Evolutionary conservation across 495 filamentous ascomycete species (phyloP), one percentile per base, ranked within the genome.

Genomic region (Chaetomium fimeti): DNA sequence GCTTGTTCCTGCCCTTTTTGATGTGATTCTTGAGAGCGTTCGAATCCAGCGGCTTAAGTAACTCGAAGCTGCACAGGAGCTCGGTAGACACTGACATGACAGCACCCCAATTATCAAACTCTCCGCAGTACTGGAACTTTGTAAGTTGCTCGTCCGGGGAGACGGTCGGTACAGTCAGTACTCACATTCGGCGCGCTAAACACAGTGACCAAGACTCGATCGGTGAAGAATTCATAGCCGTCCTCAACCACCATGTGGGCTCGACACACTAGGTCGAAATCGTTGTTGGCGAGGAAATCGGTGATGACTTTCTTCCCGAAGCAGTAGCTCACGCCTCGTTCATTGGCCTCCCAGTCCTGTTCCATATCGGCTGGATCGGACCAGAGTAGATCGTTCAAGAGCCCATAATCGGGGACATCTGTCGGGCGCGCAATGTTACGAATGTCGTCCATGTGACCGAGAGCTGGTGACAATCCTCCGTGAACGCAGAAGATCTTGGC

Each of bases 181-280:
- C 91, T 85, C 82, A 96, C 92, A 70, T 98, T 99, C 25, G 94
- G 94, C 28, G 94, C 94, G 60, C 92, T 97, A 72, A 98, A 99
- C 12, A 99, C 94, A 1, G 94, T 99, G 57, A 99, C 94, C 29
- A 99, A 77, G 61, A 97, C 89, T 48, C 94, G 86, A 69, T 99
- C 94, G 57, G 90, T 94, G 73, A 97, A 99, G 76, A 99, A 99
- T 70, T 99, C 94, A 78, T 99, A 99, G 16, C 94, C 94, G 78
- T 99, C 94, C 74, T 99, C 94, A 20, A 99, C 94, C 56, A 99
- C 94, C 94, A 99, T 99, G 80, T 99, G 94, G 57, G 94, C 94
- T 56, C 94, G 85, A 74, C 95, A 98, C 38, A 99, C 93, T 42
- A 99, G 77, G 76, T 99, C 94, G 73, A 99, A 99, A 71, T 99